Conservation (phyloP, 148 eudicot genomes). For the Spergularia bocconei region DNA sequence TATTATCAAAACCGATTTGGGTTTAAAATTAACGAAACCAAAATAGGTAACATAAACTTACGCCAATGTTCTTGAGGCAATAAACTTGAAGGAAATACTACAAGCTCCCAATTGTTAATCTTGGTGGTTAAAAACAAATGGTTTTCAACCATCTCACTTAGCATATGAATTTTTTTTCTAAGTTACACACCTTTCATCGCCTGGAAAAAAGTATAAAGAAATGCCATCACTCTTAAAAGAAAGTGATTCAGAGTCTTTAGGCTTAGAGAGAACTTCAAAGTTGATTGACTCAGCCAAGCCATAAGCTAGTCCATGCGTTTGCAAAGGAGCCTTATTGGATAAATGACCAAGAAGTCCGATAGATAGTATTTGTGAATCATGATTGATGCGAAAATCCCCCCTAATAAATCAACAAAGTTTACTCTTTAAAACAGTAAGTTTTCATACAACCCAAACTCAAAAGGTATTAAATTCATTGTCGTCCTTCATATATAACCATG, state of each 20-base stretch:
- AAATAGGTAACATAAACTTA: conserved; percentile 9
- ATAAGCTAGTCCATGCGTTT: conserved; percentile 13
- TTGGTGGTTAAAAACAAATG: conserved; percentile 12
- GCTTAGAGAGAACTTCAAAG: conserved; percentile 16
- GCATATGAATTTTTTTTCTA: background rate
- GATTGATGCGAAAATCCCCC: background rate
- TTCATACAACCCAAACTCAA: too few species aligned
- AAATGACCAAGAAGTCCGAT: conserved; percentile 24
- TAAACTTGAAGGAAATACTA: conserved; percentile 20
- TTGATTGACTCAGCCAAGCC: conserved; percentile 2
- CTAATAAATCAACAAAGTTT: conserved; percentile 8
- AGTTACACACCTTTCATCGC: conserved; percentile 13
- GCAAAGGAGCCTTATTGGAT: conserved; percentile 18
- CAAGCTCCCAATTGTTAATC: conserved; percentile 24
- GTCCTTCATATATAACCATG: too few species aligned
- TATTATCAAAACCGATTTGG: too few species aligned
- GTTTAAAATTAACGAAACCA: too few species aligned
- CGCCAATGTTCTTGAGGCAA: conserved; percentile 25
- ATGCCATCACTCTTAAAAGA: conserved; percentile 22
- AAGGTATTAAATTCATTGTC: too few species aligned
- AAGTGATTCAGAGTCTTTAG: conserved; percentile 9
- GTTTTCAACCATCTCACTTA: conserved; percentile 12
- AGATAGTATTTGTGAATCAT: background rate
- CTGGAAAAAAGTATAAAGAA: conserved; percentile 29
- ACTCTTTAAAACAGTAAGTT: too few species aligned